Conservation (phyloP, 1,284 basidiomycete species). For the Ceratobasidium sp. region DNA sequence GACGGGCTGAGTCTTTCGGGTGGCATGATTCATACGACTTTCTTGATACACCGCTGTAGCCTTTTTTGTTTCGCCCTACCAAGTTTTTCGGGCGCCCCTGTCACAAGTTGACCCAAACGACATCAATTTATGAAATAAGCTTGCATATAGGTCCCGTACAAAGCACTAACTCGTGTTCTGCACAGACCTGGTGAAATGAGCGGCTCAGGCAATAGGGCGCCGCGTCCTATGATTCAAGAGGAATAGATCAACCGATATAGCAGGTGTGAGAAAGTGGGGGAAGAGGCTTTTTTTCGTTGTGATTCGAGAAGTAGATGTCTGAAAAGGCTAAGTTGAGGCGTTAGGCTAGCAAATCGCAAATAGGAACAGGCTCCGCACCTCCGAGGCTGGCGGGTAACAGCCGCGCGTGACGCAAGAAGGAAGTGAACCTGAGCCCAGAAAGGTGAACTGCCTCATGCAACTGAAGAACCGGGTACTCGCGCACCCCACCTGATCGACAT, state of each 20-base stretch:
- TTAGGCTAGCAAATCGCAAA: no score
- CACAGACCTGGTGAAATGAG: not conserved
- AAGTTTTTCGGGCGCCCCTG: not conserved
- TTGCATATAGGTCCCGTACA: not conserved
- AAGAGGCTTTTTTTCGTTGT: conserved; percentile 14
- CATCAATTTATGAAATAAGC: not conserved
- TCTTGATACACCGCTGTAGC: not conserved
- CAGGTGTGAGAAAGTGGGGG: conserved; percentile 12
- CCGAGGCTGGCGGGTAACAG: not conserved
- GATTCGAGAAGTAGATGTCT: conserved; percentile 19
- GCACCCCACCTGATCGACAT: not conserved
- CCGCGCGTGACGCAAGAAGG: not conserved
- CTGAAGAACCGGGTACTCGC: not conserved
- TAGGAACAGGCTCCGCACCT: not conserved
- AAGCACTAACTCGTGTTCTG: not conserved
- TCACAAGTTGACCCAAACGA: not conserved
- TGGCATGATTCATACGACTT: not conserved
- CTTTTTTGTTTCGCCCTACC: not conserved
- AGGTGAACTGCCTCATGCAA: not conserved
- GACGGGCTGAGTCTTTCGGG: no score
- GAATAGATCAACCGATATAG: conserved; percentile 36
- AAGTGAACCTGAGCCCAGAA: not conserved
- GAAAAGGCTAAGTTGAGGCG: conserved; percentile 38
- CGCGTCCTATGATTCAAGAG: conserved; percentile 22
- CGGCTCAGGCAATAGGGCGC: not conserved